Evolutionary conservation across 768 basidiomycete species (phyloP), one percentile per base, ranked within the genome.

Genomic region (Sarcodon aspratus): DNA sequence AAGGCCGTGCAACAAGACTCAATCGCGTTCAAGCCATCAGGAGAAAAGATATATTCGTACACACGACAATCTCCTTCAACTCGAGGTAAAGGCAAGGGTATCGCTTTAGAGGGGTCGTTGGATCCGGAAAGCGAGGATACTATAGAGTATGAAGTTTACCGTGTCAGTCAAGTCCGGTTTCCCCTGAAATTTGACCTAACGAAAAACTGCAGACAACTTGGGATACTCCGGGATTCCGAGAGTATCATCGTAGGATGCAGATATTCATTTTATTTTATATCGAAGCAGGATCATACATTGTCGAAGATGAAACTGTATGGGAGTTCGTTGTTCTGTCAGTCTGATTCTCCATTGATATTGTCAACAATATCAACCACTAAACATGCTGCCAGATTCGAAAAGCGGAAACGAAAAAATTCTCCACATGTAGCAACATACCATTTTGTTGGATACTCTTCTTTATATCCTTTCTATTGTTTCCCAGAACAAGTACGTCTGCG

Each of bases 401-500:
- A 85, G 57, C 79, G 90, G 32, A 82, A 79, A 60, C 73, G 83
- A 52, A 73, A 62, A 55, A 66, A 63, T 36, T 55, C 68, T 13
- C 69, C 76, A 7, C 66, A 73, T 52, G 70, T 71, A 3, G 54
- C 67, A 11, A 78, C 82, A 6, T 95, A 96, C 64, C 95, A 97
- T 66, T 96, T 98, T 55, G 75, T 85, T 44, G 95, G 95, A 9
- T 99, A 95, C 64, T 87, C 91, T 3, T 91, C 93, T 1, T 71
- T 98, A 36, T 98, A 94, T 62, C 87, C 88, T 13, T 99, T 99
- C 66, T 96, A 92, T 68, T 86, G 83, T 64, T 98, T 85, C 67
- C 96, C 96, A 5, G 95, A 96, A 60, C 85, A 75, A 59, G 79
- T 86, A 49, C 79, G 96, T 32, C 59, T 97, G 62, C 76, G 96